A percentile compares a stretch with the other conserved stretches of the same genome.
Conservation (phyloP, 2,329 filamentous ascomycete species). For the Teratosphaeria epicoccoides region DNA sequence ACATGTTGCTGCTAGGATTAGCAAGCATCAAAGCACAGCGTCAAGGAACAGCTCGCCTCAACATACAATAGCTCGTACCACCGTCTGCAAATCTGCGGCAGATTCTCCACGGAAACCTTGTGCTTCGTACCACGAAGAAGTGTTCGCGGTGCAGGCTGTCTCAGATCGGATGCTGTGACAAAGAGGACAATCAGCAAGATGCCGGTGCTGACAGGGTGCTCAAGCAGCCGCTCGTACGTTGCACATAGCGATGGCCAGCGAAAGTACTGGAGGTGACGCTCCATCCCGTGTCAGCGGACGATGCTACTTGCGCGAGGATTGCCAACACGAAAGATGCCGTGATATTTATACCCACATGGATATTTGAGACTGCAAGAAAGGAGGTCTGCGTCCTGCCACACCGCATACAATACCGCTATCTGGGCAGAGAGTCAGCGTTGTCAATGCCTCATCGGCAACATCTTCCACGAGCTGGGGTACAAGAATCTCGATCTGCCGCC, state of each 20-base stretch:
- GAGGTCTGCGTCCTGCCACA: no score
- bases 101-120: no score
- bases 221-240: background rate
- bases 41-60: background rate
- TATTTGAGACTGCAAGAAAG: no score
- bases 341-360: background rate
- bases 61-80: no score
- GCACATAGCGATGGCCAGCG: background rate
- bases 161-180: background rate
- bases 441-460: background rate
- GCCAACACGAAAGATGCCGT: background rate
- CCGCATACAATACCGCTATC: background rate
- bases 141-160: background rate
- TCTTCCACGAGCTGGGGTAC: background rate
- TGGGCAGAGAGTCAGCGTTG: background rate
- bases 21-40: background rate
- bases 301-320: no score
- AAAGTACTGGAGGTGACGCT: background rate
- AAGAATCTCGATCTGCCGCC: background rate
- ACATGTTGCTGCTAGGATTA: background rate
- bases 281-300: no score
- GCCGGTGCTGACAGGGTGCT: background rate
- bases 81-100: no score
- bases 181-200: background rate
- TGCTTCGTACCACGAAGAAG: no score